phyloP scores from a whole-genome alignment of 169 alveolate genomes.

The Plasmodium fragile region DNA sequence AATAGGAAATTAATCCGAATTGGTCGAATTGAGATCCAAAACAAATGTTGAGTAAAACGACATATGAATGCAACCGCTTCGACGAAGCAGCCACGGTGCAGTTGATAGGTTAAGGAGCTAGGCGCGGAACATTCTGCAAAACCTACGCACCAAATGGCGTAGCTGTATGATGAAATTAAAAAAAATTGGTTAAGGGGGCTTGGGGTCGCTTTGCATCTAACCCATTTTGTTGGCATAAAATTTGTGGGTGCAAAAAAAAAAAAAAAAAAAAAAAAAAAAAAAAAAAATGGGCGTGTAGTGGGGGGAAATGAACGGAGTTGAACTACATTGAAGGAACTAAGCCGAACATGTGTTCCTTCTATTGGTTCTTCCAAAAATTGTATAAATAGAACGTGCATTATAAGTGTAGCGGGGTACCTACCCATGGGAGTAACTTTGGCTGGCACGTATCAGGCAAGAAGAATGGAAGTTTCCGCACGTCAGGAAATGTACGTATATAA shows the following conservation, averaged over 20 bases:
- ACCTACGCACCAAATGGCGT: background rate
- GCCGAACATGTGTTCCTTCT: background rate
- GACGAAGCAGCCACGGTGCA: background rate
- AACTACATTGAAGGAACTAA: background rate
- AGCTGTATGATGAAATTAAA: background rate
- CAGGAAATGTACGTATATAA: background rate
- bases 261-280: background rate
- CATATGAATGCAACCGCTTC: background rate
- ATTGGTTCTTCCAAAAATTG: background rate
- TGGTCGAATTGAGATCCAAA: background rate
- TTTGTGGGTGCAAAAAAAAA: background rate
- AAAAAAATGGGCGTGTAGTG: background rate
- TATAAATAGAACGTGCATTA: background rate
- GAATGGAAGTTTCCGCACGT: background rate
- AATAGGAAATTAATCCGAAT: background rate
- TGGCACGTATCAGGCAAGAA: background rate
- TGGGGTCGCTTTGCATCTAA: background rate
- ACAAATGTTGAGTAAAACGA: background rate
- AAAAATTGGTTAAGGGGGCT: background rate
- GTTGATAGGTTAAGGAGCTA: background rate
- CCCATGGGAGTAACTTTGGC: background rate
- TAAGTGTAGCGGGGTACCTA: background rate
- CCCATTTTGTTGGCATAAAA: background rate
- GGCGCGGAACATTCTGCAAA: background rate
- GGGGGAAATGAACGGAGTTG: background rate